phyloP scores from a whole-genome alignment of 306 rosid genomes.

The Abrus precatorius region DNA sequence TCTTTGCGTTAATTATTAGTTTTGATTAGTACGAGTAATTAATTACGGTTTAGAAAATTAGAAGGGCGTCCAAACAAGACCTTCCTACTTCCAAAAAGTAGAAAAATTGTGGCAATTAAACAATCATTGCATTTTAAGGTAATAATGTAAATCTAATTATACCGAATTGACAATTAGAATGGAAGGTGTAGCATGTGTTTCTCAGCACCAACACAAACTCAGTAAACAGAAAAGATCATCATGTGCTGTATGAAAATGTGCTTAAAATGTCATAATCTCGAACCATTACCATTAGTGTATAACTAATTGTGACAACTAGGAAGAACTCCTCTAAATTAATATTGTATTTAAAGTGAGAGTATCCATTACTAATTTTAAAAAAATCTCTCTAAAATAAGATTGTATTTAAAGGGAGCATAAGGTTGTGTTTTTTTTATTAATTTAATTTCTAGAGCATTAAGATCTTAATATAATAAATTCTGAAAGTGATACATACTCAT shows the following conservation, averaged over 20 bases:
- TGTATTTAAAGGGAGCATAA: neutral
- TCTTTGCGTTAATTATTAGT: slow-evolving; percentile 29
- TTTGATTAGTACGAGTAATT: slow-evolving; percentile 2
- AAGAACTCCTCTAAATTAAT: neutral
- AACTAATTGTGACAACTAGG: neutral
- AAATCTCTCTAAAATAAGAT: neutral
- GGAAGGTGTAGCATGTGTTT: slow-evolving; percentile 5
- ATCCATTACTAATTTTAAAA: neutral
- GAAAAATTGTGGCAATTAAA: slow-evolving; percentile 7
- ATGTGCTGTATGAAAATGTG: neutral
- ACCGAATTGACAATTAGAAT: slow-evolving; percentile 6
- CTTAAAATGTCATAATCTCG: slow-evolving; percentile 7
- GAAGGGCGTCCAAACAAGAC: neutral
- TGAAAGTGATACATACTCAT: too few relatives aligned
- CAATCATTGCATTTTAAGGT: slow-evolving; percentile 38
- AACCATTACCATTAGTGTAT: neutral
- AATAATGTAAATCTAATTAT: slow-evolving; percentile 36
- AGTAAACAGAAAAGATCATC: neutral
- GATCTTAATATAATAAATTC: neutral
- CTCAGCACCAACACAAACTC: neutral
- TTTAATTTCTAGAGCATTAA: neutral
- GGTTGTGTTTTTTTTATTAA: too few relatives aligned
- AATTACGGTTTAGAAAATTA: neutral
- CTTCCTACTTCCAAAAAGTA: slow-evolving; percentile 4
- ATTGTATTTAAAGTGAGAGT: neutral